phyloP scores from a whole-genome alignment of 106 monocot species.

The Vanilla planifolia region DNA sequence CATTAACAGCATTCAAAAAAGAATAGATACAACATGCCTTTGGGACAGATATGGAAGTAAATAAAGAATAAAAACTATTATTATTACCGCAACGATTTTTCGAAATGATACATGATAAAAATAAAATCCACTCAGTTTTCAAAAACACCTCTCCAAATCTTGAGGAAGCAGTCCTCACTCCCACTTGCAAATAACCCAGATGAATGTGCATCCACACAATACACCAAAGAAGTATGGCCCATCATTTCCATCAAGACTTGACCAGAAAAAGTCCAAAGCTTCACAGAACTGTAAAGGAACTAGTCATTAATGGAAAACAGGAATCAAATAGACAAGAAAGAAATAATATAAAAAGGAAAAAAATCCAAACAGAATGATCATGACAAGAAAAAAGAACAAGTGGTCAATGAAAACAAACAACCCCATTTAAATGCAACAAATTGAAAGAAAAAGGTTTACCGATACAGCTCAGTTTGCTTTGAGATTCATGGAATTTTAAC shows the following conservation, averaged over 20 bases:
- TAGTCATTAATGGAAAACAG: no score
- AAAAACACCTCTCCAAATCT: slow-evolving; percentile 85
- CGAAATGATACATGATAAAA: no score
- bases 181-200: slow-evolving; percentile 92
- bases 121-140: background rate
- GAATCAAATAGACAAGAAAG: no score
- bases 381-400: background rate
- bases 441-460: no score
- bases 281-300: slow-evolving; percentile 59
- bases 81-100: no score
- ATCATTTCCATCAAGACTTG: slow-evolving; percentile 86
- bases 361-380: background rate
- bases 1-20: no score
- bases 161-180: slow-evolving; percentile 82
- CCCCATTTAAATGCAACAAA: no score
- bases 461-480: no score
- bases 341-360: background rate
- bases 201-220: slow-evolving; percentile 85
- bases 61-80: no score
- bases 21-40: no score
- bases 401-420: background rate
- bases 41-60: no score
- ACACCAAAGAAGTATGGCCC: slow-evolving; percentile 88
- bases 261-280: slow-evolving; percentile 90
- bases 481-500: no score